Conservation (phyloP, 805 yeast genomes). For the Priceomyces haplophilus region DNA sequence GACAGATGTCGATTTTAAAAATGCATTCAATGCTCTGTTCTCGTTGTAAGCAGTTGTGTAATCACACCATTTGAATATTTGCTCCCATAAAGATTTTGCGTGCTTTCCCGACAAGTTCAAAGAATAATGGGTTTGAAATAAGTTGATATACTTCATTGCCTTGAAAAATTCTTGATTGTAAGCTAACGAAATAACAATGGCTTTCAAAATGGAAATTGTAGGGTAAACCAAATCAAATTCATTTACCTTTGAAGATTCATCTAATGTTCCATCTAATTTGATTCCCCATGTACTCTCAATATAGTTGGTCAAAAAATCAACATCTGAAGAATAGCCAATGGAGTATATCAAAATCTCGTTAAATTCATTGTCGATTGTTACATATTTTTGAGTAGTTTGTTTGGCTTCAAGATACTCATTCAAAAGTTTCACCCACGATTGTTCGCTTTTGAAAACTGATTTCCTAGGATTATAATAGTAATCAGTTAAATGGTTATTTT, state of each 20-base stretch:
- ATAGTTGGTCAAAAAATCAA: conserved; percentile 20
- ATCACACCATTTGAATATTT: conserved; percentile 37
- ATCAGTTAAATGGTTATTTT: conserved; percentile 15
- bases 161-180: conserved; percentile 29
- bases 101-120: conserved; percentile 15
- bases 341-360: conserved; percentile 29
- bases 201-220: conserved; percentile 19
- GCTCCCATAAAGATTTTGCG: conserved; percentile 34
- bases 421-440: conserved; percentile 20
- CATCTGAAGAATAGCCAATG: conserved; percentile 26
- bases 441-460: conserved; percentile 16
- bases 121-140: conserved; percentile 31
- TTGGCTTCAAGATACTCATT: conserved; percentile 18
- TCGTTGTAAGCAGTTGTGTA: conserved; percentile 28
- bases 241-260: background rate
- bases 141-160: conserved; percentile 33
- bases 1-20: conserved; percentile 17
- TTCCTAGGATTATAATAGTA: conserved; percentile 17
- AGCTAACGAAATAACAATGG: conserved; percentile 32
- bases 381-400: background rate
- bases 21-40: conserved; percentile 25
- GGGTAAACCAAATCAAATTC: conserved; percentile 24
- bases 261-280: conserved; percentile 18
- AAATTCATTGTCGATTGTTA: conserved; percentile 19
- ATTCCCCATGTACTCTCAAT: conserved; percentile 34